Evolutionary conservation across 768 basidiomycete species (phyloP), one percentile per base, ranked within the genome.

Genomic region (Chalciporus chontae): DNA sequence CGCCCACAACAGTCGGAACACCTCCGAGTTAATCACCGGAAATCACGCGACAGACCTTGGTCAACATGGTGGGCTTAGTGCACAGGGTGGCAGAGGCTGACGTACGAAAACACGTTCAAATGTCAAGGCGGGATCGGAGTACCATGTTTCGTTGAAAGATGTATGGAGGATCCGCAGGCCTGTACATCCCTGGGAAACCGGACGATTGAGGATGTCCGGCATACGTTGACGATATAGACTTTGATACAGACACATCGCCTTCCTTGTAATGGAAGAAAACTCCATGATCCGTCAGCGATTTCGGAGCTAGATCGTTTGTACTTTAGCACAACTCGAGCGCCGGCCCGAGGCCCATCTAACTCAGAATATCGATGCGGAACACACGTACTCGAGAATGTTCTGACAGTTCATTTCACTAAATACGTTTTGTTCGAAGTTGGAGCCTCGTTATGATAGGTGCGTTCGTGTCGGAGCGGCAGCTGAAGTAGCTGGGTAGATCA

Each of bases 1-100:
- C 71, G 64, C 37, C 72, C 74, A 55, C 79, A 79, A 55, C 80
- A 79, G 27, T 68, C 65, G 34, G 69, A 66, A 51, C 73, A 75
- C 71, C 73, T 19, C 40, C n/a, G 1, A 42, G 40, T 7, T 24
- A 27, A 31, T 31, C 29, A 31, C 13, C 29, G 29, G 29, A 21
- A 29, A 29, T 29, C 11, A 29, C 27, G 8, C 27, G 11, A 29
- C 5, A 5, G 27, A 29, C 27, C 11, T 11, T n/a, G n/a, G n/a
- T 34, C 15, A 34, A 15, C 15, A 34, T 34, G 32, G 24, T 34
- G 32, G 32, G 4, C n/a, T n/a, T n/a, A n/a, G n/a, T n/a, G n/a
- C n/a, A n/a, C n/a, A n/a, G n/a, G n/a, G n/a, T n/a, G n/a, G n/a
- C 15, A 27, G 23, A 19, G 21, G 42, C 13, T 10, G 18, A 58